Percentiles rank a stretch among this genome's conserved stretches.
These are phyloP conservation scores for Coleophoma crateriformis DNA, from an alignment of 2,329 filamentous ascomycete genomes.

Conservation along the genomic window DNA sequence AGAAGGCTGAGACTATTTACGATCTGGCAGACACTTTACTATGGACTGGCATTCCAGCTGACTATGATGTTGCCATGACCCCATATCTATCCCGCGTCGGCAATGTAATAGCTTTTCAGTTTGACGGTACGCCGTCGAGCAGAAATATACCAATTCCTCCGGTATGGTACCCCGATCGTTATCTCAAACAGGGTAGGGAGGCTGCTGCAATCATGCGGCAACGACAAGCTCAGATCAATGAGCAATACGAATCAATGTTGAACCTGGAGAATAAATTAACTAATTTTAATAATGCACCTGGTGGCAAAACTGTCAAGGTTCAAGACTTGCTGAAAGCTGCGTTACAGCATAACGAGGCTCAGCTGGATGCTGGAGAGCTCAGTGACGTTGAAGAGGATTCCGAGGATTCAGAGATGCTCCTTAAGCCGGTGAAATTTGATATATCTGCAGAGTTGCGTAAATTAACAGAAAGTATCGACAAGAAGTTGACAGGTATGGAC, in stretches of 20 bases:
- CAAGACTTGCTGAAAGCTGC: conserved; percentile 22
- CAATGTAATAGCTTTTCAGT: conserved; percentile 43
- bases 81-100: conserved; percentile 30
- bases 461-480: conserved; percentile 23
- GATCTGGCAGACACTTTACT: conserved; percentile 26
- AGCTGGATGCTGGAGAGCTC: conserved; percentile 7
- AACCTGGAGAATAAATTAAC: conserved; percentile 21
- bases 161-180: conserved; percentile 49
- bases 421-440: conserved; percentile 7
- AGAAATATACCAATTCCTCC: conserved; percentile 44
- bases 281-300: conserved; percentile 8
- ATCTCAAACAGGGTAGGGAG: conserved; percentile 37
- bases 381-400: neutral
- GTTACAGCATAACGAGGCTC: conserved; percentile 23
- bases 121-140: conserved; percentile 34
- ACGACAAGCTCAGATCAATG: conserved; percentile 19
- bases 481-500: conserved; percentile 22
- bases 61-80: conserved; percentile 14
- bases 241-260: conserved; percentile 19
- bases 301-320: conserved; percentile 20
- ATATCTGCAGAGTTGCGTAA: conserved; percentile 22
- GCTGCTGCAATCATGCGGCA: conserved; percentile 38
- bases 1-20: conserved; percentile 22
- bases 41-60: conserved; percentile 17
- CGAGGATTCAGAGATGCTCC: conserved; percentile 6